Evolutionary conservation across 257 asterid genomes (phyloP).

Genomic region (Gentiana dahurica): DNA sequence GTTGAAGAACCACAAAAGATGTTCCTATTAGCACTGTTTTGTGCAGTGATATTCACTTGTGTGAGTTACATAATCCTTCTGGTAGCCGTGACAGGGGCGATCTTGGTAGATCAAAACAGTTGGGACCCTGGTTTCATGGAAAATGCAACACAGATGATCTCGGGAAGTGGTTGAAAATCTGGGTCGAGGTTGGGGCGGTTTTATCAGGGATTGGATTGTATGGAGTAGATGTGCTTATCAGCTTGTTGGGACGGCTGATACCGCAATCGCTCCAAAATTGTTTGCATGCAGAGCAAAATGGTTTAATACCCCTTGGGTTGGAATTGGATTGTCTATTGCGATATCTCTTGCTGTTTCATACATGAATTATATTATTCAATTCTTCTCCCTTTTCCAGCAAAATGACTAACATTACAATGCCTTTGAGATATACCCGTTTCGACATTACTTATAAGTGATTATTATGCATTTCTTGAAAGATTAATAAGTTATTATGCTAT

Average conservation of each 20-base stretch:
- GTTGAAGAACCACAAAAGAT: conserved; percentile 54
- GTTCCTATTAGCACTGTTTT: conserved; percentile 37
- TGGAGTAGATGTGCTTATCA: conserved; percentile 53
- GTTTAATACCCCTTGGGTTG: conserved; percentile 67
- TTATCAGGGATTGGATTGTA: conserved; percentile 42
- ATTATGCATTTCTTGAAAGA: too few relatives aligned
- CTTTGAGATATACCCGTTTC: too few relatives aligned
- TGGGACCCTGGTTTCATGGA: conserved; percentile 50
- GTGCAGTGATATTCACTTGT: conserved; percentile 51
- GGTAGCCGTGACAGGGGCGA: conserved; percentile 44
- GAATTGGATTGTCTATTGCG: conserved; percentile 32
- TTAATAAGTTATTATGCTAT: too few relatives aligned
- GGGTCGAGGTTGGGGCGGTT: conserved; percentile 57
- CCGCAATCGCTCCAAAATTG: conserved; percentile 31
- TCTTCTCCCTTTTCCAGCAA: too few relatives aligned
- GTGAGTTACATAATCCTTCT: conserved; percentile 47
- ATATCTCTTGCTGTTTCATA: conserved; percentile 35
- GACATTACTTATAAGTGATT: too few relatives aligned
- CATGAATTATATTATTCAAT: conserved; percentile 14
- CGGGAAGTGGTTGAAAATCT: conserved; percentile 46
- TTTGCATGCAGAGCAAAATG: conserved; percentile 31
- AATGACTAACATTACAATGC: too few relatives aligned
- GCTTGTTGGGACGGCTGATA: conserved; percentile 50
- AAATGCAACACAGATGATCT: conserved; percentile 26
- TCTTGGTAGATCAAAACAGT: conserved; percentile 28